A percentile compares a stretch with the other conserved stretches of the same genome.
These are phyloP conservation scores for Epichloe scottii DNA, from an alignment of 2,329 filamentous ascomycete genomes.

Conservation along the genomic window DNA sequence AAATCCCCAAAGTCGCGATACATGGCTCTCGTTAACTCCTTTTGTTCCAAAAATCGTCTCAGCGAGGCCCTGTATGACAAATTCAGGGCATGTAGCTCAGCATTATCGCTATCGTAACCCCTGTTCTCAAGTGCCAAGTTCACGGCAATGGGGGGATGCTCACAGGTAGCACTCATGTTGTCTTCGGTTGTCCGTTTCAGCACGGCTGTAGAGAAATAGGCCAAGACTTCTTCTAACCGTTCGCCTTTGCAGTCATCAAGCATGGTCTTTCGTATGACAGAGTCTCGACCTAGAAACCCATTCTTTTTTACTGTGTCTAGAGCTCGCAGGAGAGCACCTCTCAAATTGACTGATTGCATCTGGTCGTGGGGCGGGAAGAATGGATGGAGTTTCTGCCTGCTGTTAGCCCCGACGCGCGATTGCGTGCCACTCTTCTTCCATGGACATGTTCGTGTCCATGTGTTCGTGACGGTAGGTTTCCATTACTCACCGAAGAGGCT, in stretches of 20 bases:
- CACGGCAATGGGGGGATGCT: slow-evolving; percentile 37
- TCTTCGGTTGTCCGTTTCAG: slow-evolving; percentile 53
- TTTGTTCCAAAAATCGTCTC: slow-evolving; percentile 42
- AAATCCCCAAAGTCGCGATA: slow-evolving; percentile 54
- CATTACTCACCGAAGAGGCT: slow-evolving; percentile 50
- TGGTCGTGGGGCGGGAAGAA: slow-evolving; percentile 88
- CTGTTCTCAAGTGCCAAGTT: slow-evolving; percentile 45
- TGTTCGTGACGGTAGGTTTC: background rate
- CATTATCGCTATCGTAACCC: slow-evolving; percentile 42
- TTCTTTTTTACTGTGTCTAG: slow-evolving; percentile 82
- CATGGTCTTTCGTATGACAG: slow-evolving; percentile 82
- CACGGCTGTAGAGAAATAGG: slow-evolving; percentile 72
- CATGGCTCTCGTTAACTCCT: slow-evolving; percentile 42
- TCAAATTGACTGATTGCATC: slow-evolving; percentile 80
- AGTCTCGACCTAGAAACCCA: slow-evolving; percentile 67
- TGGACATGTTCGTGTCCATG: background rate
- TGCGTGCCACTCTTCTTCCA: background rate
- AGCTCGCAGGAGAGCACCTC: slow-evolving; percentile 67
- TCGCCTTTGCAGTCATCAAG: slow-evolving; percentile 93
- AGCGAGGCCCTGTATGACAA: slow-evolving; percentile 63
- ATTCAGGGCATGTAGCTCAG: slow-evolving; percentile 50
- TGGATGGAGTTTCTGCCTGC: slow-evolving; percentile 62
- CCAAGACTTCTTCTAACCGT: slow-evolving; percentile 74
- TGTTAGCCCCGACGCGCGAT: slow-evolving; percentile 2
- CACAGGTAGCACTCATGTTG: slow-evolving; percentile 22